Base-by-base conservation (phyloP, 2,329 filamentous ascomycete genomes). In the Fusarium concolor region DNA sequence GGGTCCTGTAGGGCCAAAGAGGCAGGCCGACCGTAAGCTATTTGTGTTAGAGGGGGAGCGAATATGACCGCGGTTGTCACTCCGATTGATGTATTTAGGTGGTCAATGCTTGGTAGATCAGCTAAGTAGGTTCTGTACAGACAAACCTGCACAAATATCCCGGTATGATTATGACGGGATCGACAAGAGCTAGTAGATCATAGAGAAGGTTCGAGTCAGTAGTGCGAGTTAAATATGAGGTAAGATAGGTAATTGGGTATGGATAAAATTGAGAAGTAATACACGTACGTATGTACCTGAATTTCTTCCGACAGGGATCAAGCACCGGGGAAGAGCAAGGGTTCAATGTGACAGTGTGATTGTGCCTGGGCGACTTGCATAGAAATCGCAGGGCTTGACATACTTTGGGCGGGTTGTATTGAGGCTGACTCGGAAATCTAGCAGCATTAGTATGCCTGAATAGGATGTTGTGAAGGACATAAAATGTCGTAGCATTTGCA, bases 31-130 rank as follows among this genome's bases (percentile, higher is more conserved):
- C 65, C 65, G 65, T 31, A 68, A 50, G 61, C 65, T 69, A 69
- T 68, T 68, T 64, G 42, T 61, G 22, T 61, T 61, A 58, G 57
- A 37, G 46, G 42, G 52, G 26, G 9, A 26, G 33, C 54, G 60
- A 68, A 67, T 43, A 51, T 52, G 49, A 46, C 33, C 20, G 43
- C 46, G 65, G 47, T 62, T 66, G 65, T 69, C 55, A 61, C 47
- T 56, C 31, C 29, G 29, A 31, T 31, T 8, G 29, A 31, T 31
- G n/a, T 9, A 7, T 29, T 11, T 6, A 29, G 20, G 18, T 68
- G 65, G 65, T 45, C 65, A 42, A 52, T 69, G 65, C 65, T 52
- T 54, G 46, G 65, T 49, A 62, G 65, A 68, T 68, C 65, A 69
- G 51, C 51, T 41, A 60, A 50, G 28, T 12, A 31, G 12, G 29